phyloP scores from a whole-genome alignment of 1,139 yeast genomes.

The Kodamaea fungicola region DNA sequence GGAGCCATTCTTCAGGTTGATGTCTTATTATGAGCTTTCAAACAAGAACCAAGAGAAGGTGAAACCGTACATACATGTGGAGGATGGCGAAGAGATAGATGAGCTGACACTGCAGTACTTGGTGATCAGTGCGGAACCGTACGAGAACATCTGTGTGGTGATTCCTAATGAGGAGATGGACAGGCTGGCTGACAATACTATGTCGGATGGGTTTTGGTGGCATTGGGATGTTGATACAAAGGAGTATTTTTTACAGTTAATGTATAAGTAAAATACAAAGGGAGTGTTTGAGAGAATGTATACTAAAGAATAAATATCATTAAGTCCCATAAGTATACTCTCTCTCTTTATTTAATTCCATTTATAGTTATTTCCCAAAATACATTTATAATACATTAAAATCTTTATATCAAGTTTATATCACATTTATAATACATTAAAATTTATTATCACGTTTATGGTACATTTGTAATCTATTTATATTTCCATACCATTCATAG shows the following conservation, averaged over 20 bases:
- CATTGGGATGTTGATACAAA: constrained; percentile 67
- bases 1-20: constrained; percentile 64
- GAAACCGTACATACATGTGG: constrained; percentile 21
- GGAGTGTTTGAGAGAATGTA: too few species aligned
- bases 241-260: constrained; percentile 66
- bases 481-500: too few species aligned
- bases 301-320: too few species aligned
- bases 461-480: too few species aligned
- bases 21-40: constrained; percentile 71
- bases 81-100: constrained; percentile 26
- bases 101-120: constrained; percentile 54
- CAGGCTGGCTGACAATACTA: constrained; percentile 32
- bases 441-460: too few species aligned
- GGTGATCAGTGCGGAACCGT: constrained; percentile 81
- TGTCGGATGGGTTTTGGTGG: constrained; percentile 57
- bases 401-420: too few species aligned
- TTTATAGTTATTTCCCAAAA: too few species aligned
- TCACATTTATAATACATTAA: too few species aligned
- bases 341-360: too few species aligned
- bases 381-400: too few species aligned
- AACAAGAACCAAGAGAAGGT: constrained; percentile 34
- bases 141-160: constrained; percentile 70
- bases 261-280: too few species aligned
- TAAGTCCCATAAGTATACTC: too few species aligned
- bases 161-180: constrained; percentile 60